Evolutionary conservation across 495 filamentous ascomycete genomes (phyloP), one percentile per base, ranked within the genome.

Genomic region (Aspergillus taichungensis): DNA sequence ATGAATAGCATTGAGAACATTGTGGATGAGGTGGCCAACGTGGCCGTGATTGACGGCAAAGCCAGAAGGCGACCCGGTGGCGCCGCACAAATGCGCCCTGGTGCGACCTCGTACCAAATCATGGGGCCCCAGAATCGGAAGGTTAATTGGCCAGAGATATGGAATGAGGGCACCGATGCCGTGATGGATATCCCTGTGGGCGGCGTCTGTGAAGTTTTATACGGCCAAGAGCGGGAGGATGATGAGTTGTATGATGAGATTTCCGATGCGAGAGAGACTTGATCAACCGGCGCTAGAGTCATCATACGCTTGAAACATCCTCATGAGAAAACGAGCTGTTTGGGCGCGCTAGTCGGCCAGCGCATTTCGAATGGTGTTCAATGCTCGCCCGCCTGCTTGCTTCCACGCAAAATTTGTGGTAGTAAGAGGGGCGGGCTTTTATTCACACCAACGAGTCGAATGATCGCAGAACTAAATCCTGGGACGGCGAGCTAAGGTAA

Each of bases 121-220:
- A 69, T 67, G 58, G 68, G 66, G 8, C 64, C 70, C 14, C 71
- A 74, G 46, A 71, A 68, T 36, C 71, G 68, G 47, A 72, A 72
- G 51, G 64, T 72, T 38, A 75, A 61, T 46, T 98, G 92, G 92
- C 78, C 70, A 53, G 74, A 68, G 40, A 69, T 91, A 6, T 98
- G 92, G 92, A 85, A 77, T 59, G 80, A 87, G 51, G 88, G 94
- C 29, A 99, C 94, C 1, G 92, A 99, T 74, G 92, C 88, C 9
- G 91, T 96, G 6, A 86, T 97, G 87, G 92, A 99, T 74, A 80
- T 99, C 13, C 92, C 92, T 6, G 74, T 97, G 34, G 94, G 89
- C 13, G 92, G 92, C 3, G 92, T 96, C n/a, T 96, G 91, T 64
- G 92, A 99, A 73, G 79, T 97, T 6, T 52, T 77, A 0, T 77